A percentile compares a stretch with the other conserved stretches of the same genome.
phyloP scores from a whole-genome alignment of 2,329 filamentous ascomycete species.

The Alternaria angustiovoidea region DNA sequence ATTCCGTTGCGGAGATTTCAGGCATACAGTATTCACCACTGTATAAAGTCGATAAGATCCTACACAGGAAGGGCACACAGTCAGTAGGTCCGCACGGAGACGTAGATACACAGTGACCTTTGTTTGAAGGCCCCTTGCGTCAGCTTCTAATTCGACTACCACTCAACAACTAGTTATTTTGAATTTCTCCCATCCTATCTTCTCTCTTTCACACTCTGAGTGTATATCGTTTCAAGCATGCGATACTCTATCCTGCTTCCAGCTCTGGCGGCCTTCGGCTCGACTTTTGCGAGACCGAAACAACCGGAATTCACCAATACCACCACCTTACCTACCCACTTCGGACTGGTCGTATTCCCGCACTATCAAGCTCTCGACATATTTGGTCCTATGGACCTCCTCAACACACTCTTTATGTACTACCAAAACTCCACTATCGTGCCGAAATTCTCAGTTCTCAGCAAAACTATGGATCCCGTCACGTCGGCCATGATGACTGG shows the following conservation, averaged over 20 bases:
- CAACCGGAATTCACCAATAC: constrained; percentile 34
- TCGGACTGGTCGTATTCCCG: constrained; percentile 33
- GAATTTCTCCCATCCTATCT: background rate
- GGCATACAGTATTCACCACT: background rate
- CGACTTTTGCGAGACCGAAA: constrained; percentile 13
- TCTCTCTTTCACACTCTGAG: background rate
- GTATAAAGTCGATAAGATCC: background rate
- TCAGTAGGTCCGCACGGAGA: background rate
- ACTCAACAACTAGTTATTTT: background rate
- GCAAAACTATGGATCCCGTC: constrained; percentile 41
- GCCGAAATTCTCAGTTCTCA: constrained; percentile 40
- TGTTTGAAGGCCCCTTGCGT: background rate
- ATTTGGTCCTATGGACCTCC: constrained; percentile 57
- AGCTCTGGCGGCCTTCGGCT: constrained; percentile 16
- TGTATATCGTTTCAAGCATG: constrained; percentile 6
- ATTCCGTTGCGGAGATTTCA: background rate
- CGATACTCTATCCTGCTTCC: constrained; percentile 18
- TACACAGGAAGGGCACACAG: background rate
- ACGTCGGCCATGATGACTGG: constrained; percentile 26
- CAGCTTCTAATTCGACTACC: background rate
- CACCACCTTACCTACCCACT: constrained; percentile 32
- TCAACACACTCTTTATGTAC: constrained; percentile 45
- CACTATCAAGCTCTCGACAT: constrained; percentile 45
- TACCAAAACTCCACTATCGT: constrained; percentile 27
- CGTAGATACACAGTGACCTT: background rate